These are phyloP conservation scores for Candida odintsovae DNA, from an alignment of 805 yeast species.

Conservation along the genomic window DNA sequence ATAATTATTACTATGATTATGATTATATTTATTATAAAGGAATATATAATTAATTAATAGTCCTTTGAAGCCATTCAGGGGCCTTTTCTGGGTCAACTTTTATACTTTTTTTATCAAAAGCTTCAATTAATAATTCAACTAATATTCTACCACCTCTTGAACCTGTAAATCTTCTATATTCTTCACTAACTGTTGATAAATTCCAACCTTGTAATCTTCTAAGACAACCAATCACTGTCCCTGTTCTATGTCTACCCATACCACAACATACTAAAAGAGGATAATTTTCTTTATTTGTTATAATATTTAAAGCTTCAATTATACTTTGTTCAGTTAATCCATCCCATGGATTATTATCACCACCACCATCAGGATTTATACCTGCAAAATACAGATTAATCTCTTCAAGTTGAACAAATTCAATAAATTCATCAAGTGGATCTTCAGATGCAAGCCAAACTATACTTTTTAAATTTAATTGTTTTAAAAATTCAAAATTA, in stretches of 20 bases:
- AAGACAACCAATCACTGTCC: constrained; percentile 92
- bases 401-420: constrained; percentile 67
- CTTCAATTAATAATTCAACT: constrained; percentile 86
- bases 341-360: constrained; percentile 90
- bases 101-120: constrained; percentile 45
- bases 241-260: constrained; percentile 97
- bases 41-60: background rate
- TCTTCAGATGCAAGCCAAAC: constrained; percentile 96
- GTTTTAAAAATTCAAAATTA: constrained; percentile 78
- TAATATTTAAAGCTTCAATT: constrained; percentile 68
- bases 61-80: constrained; percentile 40
- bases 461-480: constrained; percentile 69
- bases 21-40: no score
- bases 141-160: constrained; percentile 86
- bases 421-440: constrained; percentile 82
- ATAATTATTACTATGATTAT: no score
- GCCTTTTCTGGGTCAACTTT: constrained; percentile 35
- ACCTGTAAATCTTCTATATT: constrained; percentile 90
- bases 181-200: constrained; percentile 86
- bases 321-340: constrained; percentile 82
- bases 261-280: constrained; percentile 94
- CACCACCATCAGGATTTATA: constrained; percentile 69
- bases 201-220: constrained; percentile 97
- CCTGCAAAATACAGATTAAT: constrained; percentile 82
- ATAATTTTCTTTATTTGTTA: constrained; percentile 65